Evolutionary conservation across 306 rosid genomes (phyloP), one percentile per base, ranked within the genome.

Genomic region (Lupinus albus): DNA sequence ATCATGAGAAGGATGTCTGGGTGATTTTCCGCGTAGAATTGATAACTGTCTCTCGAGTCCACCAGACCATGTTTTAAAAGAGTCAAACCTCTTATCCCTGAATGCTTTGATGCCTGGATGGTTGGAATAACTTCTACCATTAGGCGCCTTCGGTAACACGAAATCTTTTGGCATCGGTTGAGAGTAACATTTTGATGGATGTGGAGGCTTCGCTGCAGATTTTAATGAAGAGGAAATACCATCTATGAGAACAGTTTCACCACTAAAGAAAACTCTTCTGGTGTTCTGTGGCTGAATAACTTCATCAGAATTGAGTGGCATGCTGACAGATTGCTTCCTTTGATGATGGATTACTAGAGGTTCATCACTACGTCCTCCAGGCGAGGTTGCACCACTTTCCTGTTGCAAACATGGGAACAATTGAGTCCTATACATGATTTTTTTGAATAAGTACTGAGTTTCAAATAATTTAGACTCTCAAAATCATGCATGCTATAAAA

Each of bases 41-140:
- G 95, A n/a, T 36, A 92, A 16, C 21, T 89, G 96, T 71, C 86
- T 85, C 78, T 84, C 95, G 49, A 92, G 83, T 73, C 59, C 80
- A 28, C 96, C 89, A 14, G 96, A 85, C 85, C 80, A 87, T 52
- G 98, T 92, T 73, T 89, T 92, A 46, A 92, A 92, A 48, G 90
- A 79, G 68, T 92, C 92, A 77, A 71, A 89, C 68, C 92, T 81
- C 57, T 69, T 85, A 64, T 89, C 92, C 65, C 72, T 75, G 18
- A 76, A 72, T 71, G 72, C 75, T 50, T 33, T 63, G 53, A 74
- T 69, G 53, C 70, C 77, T 7, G 85, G 87, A 61, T 70, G 78
- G 48, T 46, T 33, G 8, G 78, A 30, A 45, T 32, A 32, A 18
- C 70, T 66, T 21, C 6, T 56, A 38, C 13, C 41, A 56, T 11